Conservation (phyloP, 2,329 filamentous ascomycete species). For the Trichoderma citrinoviride region DNA sequence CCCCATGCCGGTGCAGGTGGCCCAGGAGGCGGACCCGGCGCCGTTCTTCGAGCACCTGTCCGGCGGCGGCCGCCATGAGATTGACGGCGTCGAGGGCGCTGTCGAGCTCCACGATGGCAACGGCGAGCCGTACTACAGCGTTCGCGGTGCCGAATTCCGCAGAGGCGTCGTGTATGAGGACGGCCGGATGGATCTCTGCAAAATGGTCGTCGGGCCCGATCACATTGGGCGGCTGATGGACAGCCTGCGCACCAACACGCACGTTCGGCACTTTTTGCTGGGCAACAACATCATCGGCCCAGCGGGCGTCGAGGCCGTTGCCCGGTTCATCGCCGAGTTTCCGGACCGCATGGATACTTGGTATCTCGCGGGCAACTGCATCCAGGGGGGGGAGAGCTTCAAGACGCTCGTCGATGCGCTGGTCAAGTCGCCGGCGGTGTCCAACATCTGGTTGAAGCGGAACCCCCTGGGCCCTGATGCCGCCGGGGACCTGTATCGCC, state of each 20-base stretch:
- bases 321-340: slow-evolving; percentile 44
- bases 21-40: slow-evolving; percentile 33
- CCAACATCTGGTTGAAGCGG: slow-evolving; percentile 54
- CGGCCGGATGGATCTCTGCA: slow-evolving; percentile 53
- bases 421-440: slow-evolving; percentile 43
- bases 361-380: slow-evolving; percentile 56
- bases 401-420: slow-evolving; percentile 44
- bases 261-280: slow-evolving; percentile 51
- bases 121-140: slow-evolving; percentile 39
- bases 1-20: slow-evolving; percentile 37
- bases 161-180: slow-evolving; percentile 49
- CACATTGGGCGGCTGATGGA: slow-evolving; percentile 51
- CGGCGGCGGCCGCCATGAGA: slow-evolving; percentile 32
- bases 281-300: slow-evolving; percentile 56
- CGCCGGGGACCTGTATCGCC: slow-evolving; percentile 41
- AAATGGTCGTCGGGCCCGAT: slow-evolving; percentile 52
- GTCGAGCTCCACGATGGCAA: slow-evolving; percentile 35
- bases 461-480: slow-evolving; percentile 47
- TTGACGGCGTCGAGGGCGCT: slow-evolving; percentile 28
- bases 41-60: slow-evolving; percentile 37
- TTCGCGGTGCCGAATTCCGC: slow-evolving; percentile 37
- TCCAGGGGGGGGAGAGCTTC: slow-evolving; percentile 42
- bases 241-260: slow-evolving; percentile 45
- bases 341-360: slow-evolving; percentile 52
- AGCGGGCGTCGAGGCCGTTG: slow-evolving; percentile 45